A percentile compares a stretch with the other conserved stretches of the same genome.
Conservation (phyloP, 2,329 filamentous ascomycete genomes). For the Aureobasidium sp. region DNA sequence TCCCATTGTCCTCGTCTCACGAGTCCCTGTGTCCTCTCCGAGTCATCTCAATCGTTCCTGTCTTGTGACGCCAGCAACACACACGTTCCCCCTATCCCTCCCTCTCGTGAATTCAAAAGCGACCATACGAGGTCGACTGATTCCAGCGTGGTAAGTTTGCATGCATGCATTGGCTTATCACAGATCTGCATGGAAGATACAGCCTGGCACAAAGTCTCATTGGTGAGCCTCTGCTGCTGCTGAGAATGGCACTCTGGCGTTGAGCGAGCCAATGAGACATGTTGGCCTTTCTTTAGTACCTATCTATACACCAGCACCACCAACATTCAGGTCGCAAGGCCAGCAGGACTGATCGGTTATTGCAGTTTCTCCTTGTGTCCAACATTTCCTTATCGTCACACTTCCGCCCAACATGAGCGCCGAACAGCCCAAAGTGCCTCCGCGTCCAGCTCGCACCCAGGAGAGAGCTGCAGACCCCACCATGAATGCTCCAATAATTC, state of each 20-base stretch:
- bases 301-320: not conserved
- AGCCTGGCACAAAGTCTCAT: not conserved
- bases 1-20: constrained; percentile 9
- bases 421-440: constrained; percentile 49
- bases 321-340: constrained; percentile 5
- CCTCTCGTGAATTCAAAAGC: not conserved
- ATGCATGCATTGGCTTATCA: constrained; percentile 13
- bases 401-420: constrained; percentile 12
- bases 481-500: constrained; percentile 60
- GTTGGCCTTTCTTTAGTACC: not conserved
- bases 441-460: constrained; percentile 50
- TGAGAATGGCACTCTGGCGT: constrained; percentile 3
- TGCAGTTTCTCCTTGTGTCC: not conserved
- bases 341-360: constrained; percentile 3
- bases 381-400: not conserved
- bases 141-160: constrained; percentile 11
- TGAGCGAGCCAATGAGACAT: constrained; percentile 8
- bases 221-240: not conserved
- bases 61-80: not conserved
- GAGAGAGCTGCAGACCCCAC: constrained; percentile 36
- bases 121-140: not conserved
- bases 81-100: not conserved
- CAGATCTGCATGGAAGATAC: constrained; percentile 6
- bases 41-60: constrained; percentile 9
- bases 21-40: not conserved